phyloP scores from a whole-genome alignment of 768 basidiomycete genomes.

The Gloeophyllum trabeum region DNA sequence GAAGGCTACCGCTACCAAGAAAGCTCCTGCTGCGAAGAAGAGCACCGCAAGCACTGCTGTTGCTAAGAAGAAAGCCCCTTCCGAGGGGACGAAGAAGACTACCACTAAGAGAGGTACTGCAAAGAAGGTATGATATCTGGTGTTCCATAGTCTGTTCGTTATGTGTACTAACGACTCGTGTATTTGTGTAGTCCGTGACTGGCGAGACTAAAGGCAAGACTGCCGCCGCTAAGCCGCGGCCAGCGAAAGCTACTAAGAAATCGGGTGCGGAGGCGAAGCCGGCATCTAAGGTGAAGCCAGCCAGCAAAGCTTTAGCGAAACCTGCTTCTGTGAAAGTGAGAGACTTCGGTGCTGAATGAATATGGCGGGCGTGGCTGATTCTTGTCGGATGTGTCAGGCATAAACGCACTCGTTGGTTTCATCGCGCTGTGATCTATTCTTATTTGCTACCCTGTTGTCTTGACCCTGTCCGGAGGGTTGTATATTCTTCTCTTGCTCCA shows the following conservation, averaged over 20 bases:
- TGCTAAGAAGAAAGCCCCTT: slow-evolving; percentile 19
- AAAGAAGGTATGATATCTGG: slow-evolving; percentile 65
- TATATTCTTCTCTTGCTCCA: no score
- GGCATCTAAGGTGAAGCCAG: not conserved
- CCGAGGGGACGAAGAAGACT: slow-evolving; percentile 22
- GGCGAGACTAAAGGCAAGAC: slow-evolving; percentile 26
- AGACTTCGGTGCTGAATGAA: not conserved
- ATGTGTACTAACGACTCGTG: no score
- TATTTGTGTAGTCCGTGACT: slow-evolving; percentile 41
- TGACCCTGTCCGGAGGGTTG: no score
- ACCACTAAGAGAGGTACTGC: slow-evolving; percentile 38
- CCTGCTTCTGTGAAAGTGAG: not conserved
- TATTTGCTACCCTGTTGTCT: no score
- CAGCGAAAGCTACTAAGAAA: not conserved
- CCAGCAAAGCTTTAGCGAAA: not conserved
- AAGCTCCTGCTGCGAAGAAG: slow-evolving; percentile 22
- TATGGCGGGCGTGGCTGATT: not conserved
- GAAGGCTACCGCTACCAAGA: slow-evolving; percentile 11
- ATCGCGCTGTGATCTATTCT: no score
- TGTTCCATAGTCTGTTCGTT: not conserved
- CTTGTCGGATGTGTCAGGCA: not conserved
- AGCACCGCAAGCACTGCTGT: slow-evolving; percentile 20
- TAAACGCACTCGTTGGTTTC: not conserved
- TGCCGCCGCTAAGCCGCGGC: slow-evolving; percentile 4
- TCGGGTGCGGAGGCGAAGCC: not conserved